Base-by-base conservation (phyloP, 179 eudicot species). In the Silene vulgaris region DNA sequence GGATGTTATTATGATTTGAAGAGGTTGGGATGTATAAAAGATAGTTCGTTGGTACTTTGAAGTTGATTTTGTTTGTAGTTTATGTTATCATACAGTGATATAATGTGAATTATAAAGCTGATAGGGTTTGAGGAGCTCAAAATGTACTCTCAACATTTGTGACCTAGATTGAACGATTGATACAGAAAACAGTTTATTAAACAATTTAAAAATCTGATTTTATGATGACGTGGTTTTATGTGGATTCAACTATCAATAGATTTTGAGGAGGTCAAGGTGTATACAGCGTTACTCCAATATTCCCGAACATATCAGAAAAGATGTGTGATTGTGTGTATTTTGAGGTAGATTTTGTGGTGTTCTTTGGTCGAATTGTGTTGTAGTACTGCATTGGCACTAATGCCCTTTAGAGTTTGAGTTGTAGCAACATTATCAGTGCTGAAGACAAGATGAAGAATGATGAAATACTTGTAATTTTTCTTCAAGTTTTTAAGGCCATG, bases 281-380 rank as follows among this genome's bases (percentile, higher is more conserved):
- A 23, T 35, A 21, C 9, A n/a, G 19, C 37, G 12, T 30, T 66
- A 66, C 48, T 66, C 11, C 9, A 40, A 8, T 40, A 40, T 40
- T 40, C 48, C 26, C 48, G 0, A 30, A 66, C 70, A 0, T 40
- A 32, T 1, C 21, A 66, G 45, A 14, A 66, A 66, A 30, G 21
- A 66, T 66, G 70, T 29, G n/a, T 66, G 20, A n/a, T 5, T 5
- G 32, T n/a, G 20, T 4, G 14, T 26, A 29, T 8, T 66, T 26
- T 32, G 48, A 66, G 70, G 50, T 32, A 14, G 20, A 6, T 66
- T 66, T 35, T 66, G 23, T 66, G 70, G 17, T 66, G 70, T 14
- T 32, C 48, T 8, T 30, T 66, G 48, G 52, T 8, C 23, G 35
- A 40, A 1, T 16, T 65, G 23, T 67, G 28, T 17, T 35, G 23